Evolutionary conservation across 176 grass and related monocot species (phyloP).

Genomic region (Triticum turgidum): DNA sequence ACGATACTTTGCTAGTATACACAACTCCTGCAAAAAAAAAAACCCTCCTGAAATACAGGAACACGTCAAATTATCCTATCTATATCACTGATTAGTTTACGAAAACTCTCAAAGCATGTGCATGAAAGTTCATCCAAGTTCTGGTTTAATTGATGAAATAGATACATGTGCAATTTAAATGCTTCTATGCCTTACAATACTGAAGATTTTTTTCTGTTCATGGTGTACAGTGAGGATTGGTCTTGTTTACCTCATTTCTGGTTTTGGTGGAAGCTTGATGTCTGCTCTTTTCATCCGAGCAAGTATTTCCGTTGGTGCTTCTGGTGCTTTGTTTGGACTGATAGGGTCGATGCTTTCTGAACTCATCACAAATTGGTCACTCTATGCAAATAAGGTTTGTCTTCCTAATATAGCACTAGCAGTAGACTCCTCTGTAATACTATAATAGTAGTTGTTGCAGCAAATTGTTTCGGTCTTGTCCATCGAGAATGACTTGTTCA

Average conservation of each 20-base stretch:
- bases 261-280: conserved; percentile 77
- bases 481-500: neutral
- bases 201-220: neutral
- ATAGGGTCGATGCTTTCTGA: conserved; percentile 94
- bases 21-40: neutral
- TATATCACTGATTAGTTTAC: neutral
- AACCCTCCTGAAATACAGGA: neutral
- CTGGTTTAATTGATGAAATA: neutral
- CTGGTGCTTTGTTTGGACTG: conserved; percentile 86
- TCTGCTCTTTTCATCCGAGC: conserved; percentile 80
- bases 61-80: neutral
- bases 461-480: neutral
- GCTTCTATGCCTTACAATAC: neutral
- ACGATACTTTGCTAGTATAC: neutral
- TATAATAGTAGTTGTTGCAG: neutral
- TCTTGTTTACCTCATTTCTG: conserved; percentile 66
- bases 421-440: neutral
- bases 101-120: neutral
- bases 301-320: conserved; percentile 80
- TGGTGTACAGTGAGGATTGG: conserved; percentile 64
- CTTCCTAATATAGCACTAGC: neutral
- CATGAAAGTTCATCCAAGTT: neutral
- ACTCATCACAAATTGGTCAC: conserved; percentile 88
- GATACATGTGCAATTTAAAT: neutral
- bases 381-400: conserved; percentile 87